Conservation (phyloP, 2,329 filamentous ascomycete genomes). For the Hypoxylon sp. region DNA sequence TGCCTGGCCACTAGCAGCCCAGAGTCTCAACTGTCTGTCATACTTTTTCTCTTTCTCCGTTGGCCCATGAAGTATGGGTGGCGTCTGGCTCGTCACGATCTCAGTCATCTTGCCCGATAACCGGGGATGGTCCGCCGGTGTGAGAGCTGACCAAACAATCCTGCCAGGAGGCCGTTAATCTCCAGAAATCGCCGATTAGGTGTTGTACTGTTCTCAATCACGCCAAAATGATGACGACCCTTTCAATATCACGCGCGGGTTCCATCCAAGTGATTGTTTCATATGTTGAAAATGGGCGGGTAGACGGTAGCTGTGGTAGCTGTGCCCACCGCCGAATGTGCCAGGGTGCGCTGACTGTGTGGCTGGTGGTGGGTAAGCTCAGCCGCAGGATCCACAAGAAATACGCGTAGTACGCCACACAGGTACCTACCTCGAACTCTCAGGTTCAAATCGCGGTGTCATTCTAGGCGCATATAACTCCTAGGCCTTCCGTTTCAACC, state of each 20-base stretch:
- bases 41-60: slow-evolving; percentile 81
- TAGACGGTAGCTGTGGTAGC: neutral
- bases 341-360: neutral
- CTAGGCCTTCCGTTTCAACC: too few species aligned
- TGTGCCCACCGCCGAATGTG: neutral
- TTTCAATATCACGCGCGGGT: neutral
- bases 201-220: neutral
- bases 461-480: too few species aligned
- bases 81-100: slow-evolving; percentile 59
- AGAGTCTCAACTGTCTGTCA: slow-evolving; percentile 93
- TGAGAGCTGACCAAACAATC: slow-evolving; percentile 14
- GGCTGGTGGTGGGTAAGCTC: slow-evolving; percentile 24
- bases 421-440: neutral
- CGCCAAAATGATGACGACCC: neutral
- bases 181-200: too few species aligned
- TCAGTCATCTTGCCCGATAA: slow-evolving; percentile 57
- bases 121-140: slow-evolving; percentile 15
- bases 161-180: neutral
- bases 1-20: slow-evolving; percentile 92
- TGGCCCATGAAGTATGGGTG: slow-evolving; percentile 64
- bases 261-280: neutral
- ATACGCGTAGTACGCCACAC: neutral
- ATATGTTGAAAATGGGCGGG: neutral
- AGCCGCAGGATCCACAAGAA: slow-evolving; percentile 10
- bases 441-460: too few species aligned